A percentile compares a stretch with the other conserved stretches of the same genome.
phyloP scores from a whole-genome alignment of 2,329 filamentous ascomycete genomes.

The Botryosphaeria dothidea region DNA sequence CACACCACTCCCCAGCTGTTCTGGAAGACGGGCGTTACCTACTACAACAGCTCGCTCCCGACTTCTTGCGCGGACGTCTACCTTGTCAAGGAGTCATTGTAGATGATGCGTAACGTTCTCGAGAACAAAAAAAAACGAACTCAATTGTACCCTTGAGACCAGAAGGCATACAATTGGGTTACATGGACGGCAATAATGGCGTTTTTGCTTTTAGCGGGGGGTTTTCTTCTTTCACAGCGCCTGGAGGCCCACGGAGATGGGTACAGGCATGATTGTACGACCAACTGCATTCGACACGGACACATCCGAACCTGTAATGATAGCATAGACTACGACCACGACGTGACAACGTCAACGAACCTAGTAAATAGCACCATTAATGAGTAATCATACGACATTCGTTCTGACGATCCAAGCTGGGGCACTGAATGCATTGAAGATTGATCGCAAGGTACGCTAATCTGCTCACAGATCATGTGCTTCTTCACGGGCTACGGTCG shows the following conservation, averaged over 20 bases:
- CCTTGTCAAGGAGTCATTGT: slow-evolving; percentile 17
- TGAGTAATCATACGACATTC: slow-evolving; percentile 14
- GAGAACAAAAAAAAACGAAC: not conserved
- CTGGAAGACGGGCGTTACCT: slow-evolving; percentile 9
- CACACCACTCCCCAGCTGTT: slow-evolving; percentile 20
- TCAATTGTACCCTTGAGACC: not conserved
- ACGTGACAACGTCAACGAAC: slow-evolving; percentile 13
- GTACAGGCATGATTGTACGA: slow-evolving; percentile 12
- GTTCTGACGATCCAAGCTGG: not conserved
- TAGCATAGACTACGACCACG: slow-evolving; percentile 17
- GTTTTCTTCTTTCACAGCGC: not conserved
- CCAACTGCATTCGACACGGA: not conserved
- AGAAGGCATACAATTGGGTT: not conserved
- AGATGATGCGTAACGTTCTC: not conserved
- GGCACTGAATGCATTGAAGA: no score
- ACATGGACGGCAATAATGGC: not conserved
- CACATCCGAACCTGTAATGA: slow-evolving; percentile 5
- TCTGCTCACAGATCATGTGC: not conserved
- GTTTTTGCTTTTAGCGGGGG: not conserved
- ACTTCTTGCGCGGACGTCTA: slow-evolving; percentile 20
- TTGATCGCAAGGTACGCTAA: no score
- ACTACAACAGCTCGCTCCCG: slow-evolving; percentile 7
- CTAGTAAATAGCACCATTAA: not conserved
- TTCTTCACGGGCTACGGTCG: not conserved
- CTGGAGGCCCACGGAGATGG: slow-evolving; percentile 3